Percentiles rank a stretch among this genome's conserved stretches.
Evolutionary conservation across 441 rosid genomes (phyloP).

Genomic region (Cnidoscolus chayamansa): DNA sequence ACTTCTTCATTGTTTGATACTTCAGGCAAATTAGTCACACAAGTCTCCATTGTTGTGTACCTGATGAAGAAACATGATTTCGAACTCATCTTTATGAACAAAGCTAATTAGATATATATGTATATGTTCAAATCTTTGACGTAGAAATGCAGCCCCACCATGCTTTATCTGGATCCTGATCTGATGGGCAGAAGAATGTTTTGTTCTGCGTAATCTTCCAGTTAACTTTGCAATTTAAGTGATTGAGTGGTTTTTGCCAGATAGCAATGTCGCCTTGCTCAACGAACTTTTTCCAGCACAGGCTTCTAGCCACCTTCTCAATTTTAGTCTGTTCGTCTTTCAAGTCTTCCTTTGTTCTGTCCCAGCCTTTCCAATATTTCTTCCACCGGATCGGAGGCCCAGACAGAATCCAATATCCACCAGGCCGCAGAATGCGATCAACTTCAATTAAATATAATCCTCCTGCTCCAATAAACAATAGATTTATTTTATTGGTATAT

Average conservation of each 20-base stretch:
- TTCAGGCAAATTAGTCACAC: slow-evolving; percentile 50
- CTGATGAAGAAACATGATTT: slow-evolving; percentile 22
- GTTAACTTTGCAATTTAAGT: slow-evolving; percentile 40
- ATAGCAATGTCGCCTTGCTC: slow-evolving; percentile 73
- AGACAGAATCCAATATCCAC: slow-evolving; percentile 85
- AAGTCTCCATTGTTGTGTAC: slow-evolving; percentile 51
- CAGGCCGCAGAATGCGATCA: slow-evolving; percentile 76
- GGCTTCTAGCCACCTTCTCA: slow-evolving; percentile 55
- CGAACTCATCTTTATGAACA: neutral
- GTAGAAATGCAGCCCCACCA: slow-evolving; percentile 28
- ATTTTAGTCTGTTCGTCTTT: slow-evolving; percentile 59
- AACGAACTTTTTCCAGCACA: slow-evolving; percentile 65
- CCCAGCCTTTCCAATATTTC: slow-evolving; percentile 69
- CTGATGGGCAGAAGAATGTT: slow-evolving; percentile 33
- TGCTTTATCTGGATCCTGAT: slow-evolving; percentile 58
- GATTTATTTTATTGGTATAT: too few species aligned
- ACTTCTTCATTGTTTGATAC: slow-evolving; percentile 37
- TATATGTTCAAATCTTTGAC: too few species aligned
- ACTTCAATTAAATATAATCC: slow-evolving; percentile 78
- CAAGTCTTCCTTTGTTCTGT: slow-evolving; percentile 58
- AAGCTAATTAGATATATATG: neutral
- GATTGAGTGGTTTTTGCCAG: slow-evolving; percentile 75
- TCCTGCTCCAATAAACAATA: slow-evolving; percentile 28
- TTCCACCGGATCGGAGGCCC: slow-evolving; percentile 83
- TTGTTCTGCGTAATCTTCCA: slow-evolving; percentile 32